These are phyloP conservation scores for Aquilaria sinensis DNA, from an alignment of 345 rosid species.

Conservation along the genomic window DNA sequence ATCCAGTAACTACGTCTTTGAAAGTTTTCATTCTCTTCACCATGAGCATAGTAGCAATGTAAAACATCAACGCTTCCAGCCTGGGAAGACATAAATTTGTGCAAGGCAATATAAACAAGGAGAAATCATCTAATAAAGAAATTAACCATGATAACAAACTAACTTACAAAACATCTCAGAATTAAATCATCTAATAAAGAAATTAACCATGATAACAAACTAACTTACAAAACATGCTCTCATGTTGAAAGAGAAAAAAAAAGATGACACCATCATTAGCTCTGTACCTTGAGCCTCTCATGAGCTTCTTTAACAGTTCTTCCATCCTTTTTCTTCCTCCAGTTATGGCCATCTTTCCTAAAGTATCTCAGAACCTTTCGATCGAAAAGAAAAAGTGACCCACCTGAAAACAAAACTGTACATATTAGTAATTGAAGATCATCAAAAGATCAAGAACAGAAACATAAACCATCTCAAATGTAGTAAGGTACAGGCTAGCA, in stretches of 20 bases:
- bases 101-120: not conserved
- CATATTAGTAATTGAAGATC: not conserved
- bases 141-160: not conserved
- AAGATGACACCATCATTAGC: not conserved
- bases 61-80: conserved; percentile 86
- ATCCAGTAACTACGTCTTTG: conserved; percentile 97
- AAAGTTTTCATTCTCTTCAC: conserved; percentile 78
- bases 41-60: conserved; percentile 98
- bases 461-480: not conserved
- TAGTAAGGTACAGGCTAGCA: not conserved
- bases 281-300: conserved; percentile 81
- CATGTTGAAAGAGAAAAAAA: conserved; percentile 1
- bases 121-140: not conserved
- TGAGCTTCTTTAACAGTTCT: conserved; percentile 94
- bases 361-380: conserved; percentile 87
- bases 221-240: not conserved
- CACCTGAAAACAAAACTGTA: conserved; percentile 44
- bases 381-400: conserved; percentile 82
- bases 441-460: not conserved
- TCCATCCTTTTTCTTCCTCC: conserved; percentile 97
- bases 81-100: conserved; percentile 30
- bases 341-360: conserved; percentile 90
- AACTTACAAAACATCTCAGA: not conserved
- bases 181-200: not conserved
- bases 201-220: not conserved